Conservation (phyloP, 2,329 filamentous ascomycete species). For the Ceratocystis ficicola region DNA sequence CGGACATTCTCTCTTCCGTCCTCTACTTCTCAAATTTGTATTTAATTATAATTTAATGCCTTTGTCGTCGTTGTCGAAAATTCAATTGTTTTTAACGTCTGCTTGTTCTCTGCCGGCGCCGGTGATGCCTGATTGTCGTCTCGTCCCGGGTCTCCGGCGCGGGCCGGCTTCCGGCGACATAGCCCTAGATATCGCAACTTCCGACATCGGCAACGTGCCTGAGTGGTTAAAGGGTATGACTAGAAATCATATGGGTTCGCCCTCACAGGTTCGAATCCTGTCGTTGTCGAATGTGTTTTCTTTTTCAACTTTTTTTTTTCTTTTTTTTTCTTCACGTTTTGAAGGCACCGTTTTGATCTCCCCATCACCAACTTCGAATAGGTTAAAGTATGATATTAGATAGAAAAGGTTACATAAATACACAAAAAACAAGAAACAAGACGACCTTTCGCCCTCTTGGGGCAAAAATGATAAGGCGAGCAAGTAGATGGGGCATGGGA, state of each 20-base stretch:
- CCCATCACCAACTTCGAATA: neutral
- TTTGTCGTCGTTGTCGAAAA: too few species aligned
- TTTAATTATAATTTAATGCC: too few species aligned
- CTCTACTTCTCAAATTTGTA: too few species aligned
- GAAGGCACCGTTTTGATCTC: neutral
- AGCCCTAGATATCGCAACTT: neutral
- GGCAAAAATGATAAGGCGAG: neutral
- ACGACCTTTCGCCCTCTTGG: neutral
- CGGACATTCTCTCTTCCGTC: too few species aligned
- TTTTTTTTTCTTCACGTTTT: neutral
- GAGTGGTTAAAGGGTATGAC: conserved; percentile 23
- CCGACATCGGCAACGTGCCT: conserved; percentile 18
- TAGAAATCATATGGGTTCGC: conserved; percentile 22
- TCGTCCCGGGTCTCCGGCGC: too few species aligned
- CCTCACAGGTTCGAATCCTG: conserved; percentile 22
- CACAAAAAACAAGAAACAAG: neutral
- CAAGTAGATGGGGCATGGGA: neutral
- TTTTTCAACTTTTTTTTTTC: conserved; percentile 7
- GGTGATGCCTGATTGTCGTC: too few species aligned
- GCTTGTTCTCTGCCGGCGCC: too few species aligned
- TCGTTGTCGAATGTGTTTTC: conserved; percentile 15
- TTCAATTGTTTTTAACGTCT: too few species aligned
- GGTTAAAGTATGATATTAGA: neutral
- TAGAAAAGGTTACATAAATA: neutral
- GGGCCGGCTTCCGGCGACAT: neutral